Percentiles rank a stretch among this genome's conserved stretches.
Evolutionary conservation across 805 yeast species (phyloP).

Genomic region (Saccharomyces eubayanus): DNA sequence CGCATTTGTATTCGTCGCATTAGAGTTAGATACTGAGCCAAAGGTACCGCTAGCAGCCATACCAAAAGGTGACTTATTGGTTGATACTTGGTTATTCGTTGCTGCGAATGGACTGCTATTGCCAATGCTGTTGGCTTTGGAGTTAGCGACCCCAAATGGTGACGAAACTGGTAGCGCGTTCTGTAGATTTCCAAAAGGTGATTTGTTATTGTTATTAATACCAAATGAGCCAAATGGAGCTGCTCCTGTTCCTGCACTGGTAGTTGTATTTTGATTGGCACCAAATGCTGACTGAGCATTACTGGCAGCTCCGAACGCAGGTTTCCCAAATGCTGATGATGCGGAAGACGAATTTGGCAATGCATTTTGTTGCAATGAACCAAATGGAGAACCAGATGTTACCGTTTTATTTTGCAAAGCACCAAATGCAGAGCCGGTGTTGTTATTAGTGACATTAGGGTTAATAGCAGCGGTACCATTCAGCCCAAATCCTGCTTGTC

Average conservation of each 20-base stretch:
- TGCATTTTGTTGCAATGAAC: conserved; percentile 6
- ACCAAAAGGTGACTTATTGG: neutral
- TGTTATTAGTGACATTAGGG: neutral
- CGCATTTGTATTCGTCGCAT: neutral
- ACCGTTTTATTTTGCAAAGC: conserved; percentile 1
- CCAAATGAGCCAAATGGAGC: conserved; percentile 5
- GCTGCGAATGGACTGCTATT: neutral
- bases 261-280: conserved; percentile 9
- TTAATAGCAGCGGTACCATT: neutral
- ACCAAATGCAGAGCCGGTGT: conserved; percentile 17
- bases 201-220: neutral
- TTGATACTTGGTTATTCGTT: neutral
- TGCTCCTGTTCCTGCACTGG: conserved; percentile 3
- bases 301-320: conserved; percentile 18
- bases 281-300: conserved; percentile 9
- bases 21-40: conserved; percentile 1
- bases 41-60: neutral
- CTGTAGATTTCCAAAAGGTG: conserved; percentile 8
- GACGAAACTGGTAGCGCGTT: conserved; percentile 5
- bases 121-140: neutral
- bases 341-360: neutral
- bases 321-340: conserved; percentile 14
- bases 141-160: conserved; percentile 5
- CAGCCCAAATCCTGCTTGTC: conserved; percentile 5
- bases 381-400: conserved; percentile 10